Conservation (phyloP, 805 yeast genomes). For the Nakazawaea laoshanensis region DNA sequence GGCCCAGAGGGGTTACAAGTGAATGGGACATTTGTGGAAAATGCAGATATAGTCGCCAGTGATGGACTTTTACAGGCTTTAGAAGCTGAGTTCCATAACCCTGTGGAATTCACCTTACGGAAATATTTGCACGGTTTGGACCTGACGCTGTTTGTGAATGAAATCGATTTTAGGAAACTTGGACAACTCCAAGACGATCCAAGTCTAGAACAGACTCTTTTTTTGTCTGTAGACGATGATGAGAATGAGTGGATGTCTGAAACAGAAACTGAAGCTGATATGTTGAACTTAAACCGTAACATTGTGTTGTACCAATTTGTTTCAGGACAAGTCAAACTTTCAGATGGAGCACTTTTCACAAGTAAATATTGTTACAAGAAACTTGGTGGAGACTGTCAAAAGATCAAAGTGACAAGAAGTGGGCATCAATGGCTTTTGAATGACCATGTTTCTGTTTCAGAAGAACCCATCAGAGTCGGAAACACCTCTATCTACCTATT, state of each 20-base stretch:
- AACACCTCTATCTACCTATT: conserved; percentile 60
- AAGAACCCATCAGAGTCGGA: conserved; percentile 32
- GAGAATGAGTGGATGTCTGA: too few relatives aligned
- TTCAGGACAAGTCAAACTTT: conserved; percentile 31
- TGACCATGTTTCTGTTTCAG: conserved; percentile 44
- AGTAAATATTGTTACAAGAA: conserved; percentile 51
- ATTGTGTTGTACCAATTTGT: conserved; percentile 57
- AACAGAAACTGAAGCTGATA: conserved; percentile 19
- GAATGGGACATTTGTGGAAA: too few relatives aligned
- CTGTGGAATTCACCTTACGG: conserved; percentile 38
- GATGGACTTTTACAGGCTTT: conserved; percentile 46
- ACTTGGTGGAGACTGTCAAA: conserved; percentile 60
- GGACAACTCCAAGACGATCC: conserved; percentile 47
- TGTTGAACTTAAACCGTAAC: conserved; percentile 20
- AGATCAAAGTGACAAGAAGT: conserved; percentile 34
- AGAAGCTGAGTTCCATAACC: conserved; percentile 18
- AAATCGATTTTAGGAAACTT: conserved; percentile 53
- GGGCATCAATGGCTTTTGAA: conserved; percentile 35
- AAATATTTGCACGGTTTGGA: conserved; percentile 53
- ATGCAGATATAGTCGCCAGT: conserved; percentile 32
- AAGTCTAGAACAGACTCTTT: conserved; percentile 47
- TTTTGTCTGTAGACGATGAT: conserved; percentile 33
- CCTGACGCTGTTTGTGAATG: conserved; percentile 59
- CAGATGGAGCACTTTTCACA: conserved; percentile 28
- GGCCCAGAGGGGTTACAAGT: not conserved